phyloP scores from a whole-genome alignment of 2,329 filamentous ascomycete species.

The Fusarium virguliforme region DNA sequence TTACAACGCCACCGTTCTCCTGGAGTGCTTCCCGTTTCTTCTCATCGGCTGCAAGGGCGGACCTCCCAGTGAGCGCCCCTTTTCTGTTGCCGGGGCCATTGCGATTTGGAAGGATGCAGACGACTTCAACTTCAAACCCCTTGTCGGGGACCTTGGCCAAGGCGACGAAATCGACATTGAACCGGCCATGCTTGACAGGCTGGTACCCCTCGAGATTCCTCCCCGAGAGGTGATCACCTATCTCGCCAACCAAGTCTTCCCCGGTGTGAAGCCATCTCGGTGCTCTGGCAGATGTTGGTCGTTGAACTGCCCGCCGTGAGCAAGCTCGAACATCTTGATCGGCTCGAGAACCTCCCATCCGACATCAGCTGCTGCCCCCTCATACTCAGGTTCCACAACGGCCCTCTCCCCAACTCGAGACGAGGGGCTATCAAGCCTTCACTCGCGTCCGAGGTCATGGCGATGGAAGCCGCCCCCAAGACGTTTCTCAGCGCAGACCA shows the following conservation, averaged over 20 bases:
- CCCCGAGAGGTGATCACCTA: not conserved
- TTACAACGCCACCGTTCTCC: not conserved
- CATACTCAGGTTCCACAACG: not conserved
- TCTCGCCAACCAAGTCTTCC: conserved; percentile 1
- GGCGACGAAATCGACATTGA: not conserved
- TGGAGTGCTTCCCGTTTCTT: not conserved
- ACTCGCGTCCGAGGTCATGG: not conserved
- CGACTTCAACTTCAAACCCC: not conserved
- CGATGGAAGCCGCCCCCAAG: not conserved
- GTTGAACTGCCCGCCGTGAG: conserved; percentile 1
- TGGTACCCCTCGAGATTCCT: not conserved
- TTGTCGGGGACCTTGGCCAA: not conserved
- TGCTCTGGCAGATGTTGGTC: not conserved
- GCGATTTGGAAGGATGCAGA: not conserved
- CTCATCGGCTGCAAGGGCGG: not conserved
- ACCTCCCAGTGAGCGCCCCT: conserved; percentile 1
- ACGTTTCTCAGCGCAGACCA: not conserved
- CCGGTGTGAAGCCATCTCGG: not conserved
- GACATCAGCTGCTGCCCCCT: not conserved
- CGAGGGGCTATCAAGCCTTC: no score
- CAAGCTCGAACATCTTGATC: not conserved
- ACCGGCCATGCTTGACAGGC: not conserved
- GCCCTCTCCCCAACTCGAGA: not conserved
- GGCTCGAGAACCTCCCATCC: not conserved
- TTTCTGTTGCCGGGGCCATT: conserved; percentile 1